phyloP scores from a whole-genome alignment of 257 asterid species.

The Prunella vulgaris region DNA sequence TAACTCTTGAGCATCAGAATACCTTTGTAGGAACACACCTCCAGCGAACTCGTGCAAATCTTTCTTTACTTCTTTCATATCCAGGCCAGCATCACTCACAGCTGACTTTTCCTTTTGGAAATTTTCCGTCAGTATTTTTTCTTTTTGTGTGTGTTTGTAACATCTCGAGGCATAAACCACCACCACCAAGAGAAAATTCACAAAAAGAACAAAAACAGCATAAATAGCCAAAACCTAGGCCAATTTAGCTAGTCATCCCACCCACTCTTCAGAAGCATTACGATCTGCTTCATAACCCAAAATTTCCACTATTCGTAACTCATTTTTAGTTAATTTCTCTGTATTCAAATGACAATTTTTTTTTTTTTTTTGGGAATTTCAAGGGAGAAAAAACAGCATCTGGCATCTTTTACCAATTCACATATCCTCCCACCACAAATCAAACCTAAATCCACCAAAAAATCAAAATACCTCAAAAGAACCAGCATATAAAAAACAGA shows the following conservation, averaged over 20 bases:
- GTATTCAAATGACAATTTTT: neutral
- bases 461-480: slow-evolving; percentile 1
- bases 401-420: slow-evolving; percentile 7
- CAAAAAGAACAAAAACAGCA: neutral
- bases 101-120: neutral
- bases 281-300: neutral
- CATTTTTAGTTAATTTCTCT: neutral
- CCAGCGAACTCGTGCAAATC: neutral
- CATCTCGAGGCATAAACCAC: neutral
- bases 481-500: neutral
- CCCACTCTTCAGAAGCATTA: neutral
- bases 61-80: neutral
- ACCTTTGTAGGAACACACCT: neutral
- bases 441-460: slow-evolving; percentile 15
- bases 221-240: neutral
- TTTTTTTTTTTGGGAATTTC: neutral
- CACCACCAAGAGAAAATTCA: neutral
- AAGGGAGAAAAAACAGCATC: neutral
- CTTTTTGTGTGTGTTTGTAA: neutral
- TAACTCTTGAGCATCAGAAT: neutral
- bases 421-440: slow-evolving; percentile 7
- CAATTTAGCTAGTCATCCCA: neutral
- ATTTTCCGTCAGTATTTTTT: neutral
- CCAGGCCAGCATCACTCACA: neutral
- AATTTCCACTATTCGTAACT: neutral